Base-by-base conservation (phyloP, 1,139 yeast species). In the Suhomyces coccinellae region DNA sequence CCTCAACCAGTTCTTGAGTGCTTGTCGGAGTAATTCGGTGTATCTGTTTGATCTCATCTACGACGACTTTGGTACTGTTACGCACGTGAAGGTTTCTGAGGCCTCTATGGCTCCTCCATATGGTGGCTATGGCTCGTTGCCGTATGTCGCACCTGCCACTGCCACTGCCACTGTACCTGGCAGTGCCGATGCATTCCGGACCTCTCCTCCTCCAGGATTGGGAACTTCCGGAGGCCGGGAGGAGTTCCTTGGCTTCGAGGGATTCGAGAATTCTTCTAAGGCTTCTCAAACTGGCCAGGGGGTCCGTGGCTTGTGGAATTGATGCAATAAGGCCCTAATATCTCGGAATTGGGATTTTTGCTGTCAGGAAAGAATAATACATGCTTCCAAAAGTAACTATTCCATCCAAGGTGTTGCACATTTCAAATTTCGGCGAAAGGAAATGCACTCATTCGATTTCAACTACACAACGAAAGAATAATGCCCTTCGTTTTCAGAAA, bases 51-150 rank as follows among this genome's bases (percentile, higher is more conserved):
- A 76, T 33, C 60, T 75, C 39, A 58, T 72, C 30, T 75, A 73
- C 53, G 82, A 78, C 53, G 79, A 76, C 40, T 63, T 65, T 45
- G 80, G 80, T 2, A 68, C 67, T 11, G 77, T 77, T 2, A 71
- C 74, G 12, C 77, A 72, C 50, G 63, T 75, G 39, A 72, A 73
- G 49, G 66, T 68, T 20, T 54, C 51, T 4, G 51, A 53, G 7
- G 26, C 24, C 6, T 16, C 37, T 2, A 12, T 38, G 1, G 29
- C 43, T 6, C 31, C 36, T 1, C 36, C 27, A 12, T 43, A 17
- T 16, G 37, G 40, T 11, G 38, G 33, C 3, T 43, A 36, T 13
- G 26, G 36, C 3, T 30, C 33, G 7, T 17, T 41, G 15, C 43
- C 33, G 10, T 39, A 35, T 13, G 14, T 28, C 2, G 7, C 32